A percentile compares a stretch with the other conserved stretches of the same genome.
Evolutionary conservation across 2,329 filamentous ascomycete species (phyloP).

Genomic region (Arthrobotrys sinensis): DNA sequence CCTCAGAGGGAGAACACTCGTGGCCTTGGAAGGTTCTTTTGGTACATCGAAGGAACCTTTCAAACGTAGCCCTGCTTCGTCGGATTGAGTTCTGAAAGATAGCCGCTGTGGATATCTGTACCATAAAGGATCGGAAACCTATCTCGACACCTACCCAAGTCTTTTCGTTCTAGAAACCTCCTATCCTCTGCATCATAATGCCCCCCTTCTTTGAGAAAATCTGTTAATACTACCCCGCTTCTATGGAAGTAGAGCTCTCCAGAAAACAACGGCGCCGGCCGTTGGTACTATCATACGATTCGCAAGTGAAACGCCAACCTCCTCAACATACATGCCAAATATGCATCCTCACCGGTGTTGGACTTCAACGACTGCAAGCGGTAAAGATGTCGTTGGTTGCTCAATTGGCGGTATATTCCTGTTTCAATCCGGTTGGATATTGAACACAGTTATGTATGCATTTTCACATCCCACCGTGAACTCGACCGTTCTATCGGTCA

Average conservation of each 20-base stretch:
- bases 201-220: not conserved
- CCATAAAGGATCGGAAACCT: slow-evolving; percentile 5
- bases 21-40: not conserved
- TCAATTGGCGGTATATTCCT: not conserved
- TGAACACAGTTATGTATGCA: not conserved
- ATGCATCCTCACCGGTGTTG: slow-evolving; percentile 1
- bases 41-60: not conserved
- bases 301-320: slow-evolving; percentile 23
- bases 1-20: not conserved
- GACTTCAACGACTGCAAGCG: not conserved
- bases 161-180: slow-evolving; percentile 5
- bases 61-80: not conserved
- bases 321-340: slow-evolving; percentile 6
- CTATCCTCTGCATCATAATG: not conserved
- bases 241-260: slow-evolving; percentile 2
- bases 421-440: not conserved
- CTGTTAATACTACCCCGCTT: slow-evolving; percentile 24
- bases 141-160: slow-evolving; percentile 10
- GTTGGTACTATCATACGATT: slow-evolving; percentile 2
- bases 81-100: slow-evolving; percentile 16
- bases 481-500: not conserved
- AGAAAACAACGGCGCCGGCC: not conserved
- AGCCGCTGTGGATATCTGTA: slow-evolving; percentile 38
- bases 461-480: not conserved
- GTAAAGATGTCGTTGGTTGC: not conserved